Percentiles rank a stretch among this genome's conserved stretches.
These are phyloP conservation scores for Pterocarpus macrocarpus DNA, from an alignment of 306 rosid species.

Conservation along the genomic window DNA sequence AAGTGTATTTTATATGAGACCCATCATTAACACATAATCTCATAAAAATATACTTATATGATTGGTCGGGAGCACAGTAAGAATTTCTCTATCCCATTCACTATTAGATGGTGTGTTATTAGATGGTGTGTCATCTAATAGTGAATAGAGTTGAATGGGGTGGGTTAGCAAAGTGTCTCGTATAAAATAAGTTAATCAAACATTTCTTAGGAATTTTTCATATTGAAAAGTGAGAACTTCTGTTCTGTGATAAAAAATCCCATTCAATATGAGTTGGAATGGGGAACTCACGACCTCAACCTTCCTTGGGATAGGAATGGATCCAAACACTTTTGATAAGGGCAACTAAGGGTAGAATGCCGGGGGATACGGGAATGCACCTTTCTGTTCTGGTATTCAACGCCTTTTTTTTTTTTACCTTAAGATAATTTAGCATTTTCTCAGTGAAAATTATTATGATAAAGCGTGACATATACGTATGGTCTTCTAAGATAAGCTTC, in stretches of 20 bases:
- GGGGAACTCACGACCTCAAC: slow-evolving; percentile 44
- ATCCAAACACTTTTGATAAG: background rate
- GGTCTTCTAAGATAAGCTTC: background rate
- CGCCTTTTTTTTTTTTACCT: background rate
- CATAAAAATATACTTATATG: no score
- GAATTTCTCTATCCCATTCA: no score
- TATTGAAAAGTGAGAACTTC: background rate
- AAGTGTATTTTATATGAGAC: no score
- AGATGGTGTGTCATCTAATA: no score
- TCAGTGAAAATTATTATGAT: background rate
- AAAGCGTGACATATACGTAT: background rate
- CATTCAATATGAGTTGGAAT: slow-evolving; percentile 28
- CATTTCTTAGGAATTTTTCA: background rate
- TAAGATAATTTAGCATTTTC: background rate
- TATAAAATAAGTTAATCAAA: no score
- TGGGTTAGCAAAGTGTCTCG: no score
- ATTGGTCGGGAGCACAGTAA: no score
- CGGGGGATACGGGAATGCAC: background rate
- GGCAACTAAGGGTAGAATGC: background rate
- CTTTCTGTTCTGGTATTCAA: slow-evolving; percentile 4
- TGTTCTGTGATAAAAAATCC: background rate
- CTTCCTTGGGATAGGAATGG: background rate
- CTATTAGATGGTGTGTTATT: no score
- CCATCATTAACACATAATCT: no score
- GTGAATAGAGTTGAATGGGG: no score